Base-by-base conservation (phyloP, 2,329 filamentous ascomycete genomes). In the Arthroderma sp. region DNA sequence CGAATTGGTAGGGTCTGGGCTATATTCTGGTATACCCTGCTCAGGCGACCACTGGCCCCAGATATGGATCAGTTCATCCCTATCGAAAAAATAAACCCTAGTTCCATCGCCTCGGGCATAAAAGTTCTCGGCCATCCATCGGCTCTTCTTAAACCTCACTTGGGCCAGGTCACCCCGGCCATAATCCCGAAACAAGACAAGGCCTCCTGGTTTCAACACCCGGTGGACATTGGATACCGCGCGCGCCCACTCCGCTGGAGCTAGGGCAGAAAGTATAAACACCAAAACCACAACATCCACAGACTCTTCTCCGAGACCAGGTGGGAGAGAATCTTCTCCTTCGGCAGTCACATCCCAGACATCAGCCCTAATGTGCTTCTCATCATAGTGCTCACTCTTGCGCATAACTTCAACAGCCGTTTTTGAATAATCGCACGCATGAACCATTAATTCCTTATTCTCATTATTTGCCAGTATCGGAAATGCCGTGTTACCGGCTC, bases 81-180 rank as follows among this genome's bases (percentile, higher is more conserved):
- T 74, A 46, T 95, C 89, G 58, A 98, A 98, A 65, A 98, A 98
- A 65, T 96, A 98, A 0, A 98, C 91, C 5, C 91, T 76, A 3
- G 91, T 98, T 1, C 91, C 91, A 62, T 98, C 91, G 1, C 91
- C 91, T 31, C 91, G 74, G 38, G 95, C 84, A 62, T 98, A 98
- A 57, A 98, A 98, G 59, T 96, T 98, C 65, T 96, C 91, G 45
- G 87, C 85, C 59, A 98, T 74, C 58, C 89, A 96, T 36, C 91
- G 75, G 8, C 86, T 86, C 68, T 94, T 95, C 68, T 91, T 94
- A 70, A 98, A 96, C 48, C 91, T 77, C 49, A 98, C 91, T 69
- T 98, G 91, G 11, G 91, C 89, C 50, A 98, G 72, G 65, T 98
- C 91, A 31, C 91, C 91, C 60, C 88, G 78, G 47, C 91, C 91